Evolutionary conservation across 495 filamentous ascomycete genomes (phyloP).

Genomic region (Penicillium manginii): DNA sequence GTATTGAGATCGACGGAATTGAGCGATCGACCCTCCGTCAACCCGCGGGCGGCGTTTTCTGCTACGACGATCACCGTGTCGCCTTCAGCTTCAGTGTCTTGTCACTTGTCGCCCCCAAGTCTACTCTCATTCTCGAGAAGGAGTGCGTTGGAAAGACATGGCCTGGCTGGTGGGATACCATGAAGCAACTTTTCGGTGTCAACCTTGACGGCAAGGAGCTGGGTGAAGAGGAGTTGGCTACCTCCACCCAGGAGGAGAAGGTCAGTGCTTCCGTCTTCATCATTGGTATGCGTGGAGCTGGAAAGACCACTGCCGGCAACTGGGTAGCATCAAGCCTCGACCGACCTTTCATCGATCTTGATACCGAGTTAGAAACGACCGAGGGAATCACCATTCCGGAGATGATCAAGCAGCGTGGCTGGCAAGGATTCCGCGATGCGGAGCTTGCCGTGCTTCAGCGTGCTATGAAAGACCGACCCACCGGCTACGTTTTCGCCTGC

Average conservation of each 20-base stretch:
- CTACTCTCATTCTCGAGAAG: slow-evolving; percentile 80
- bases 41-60: slow-evolving; percentile 74
- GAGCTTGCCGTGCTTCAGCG: slow-evolving; percentile 77
- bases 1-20: slow-evolving; percentile 81
- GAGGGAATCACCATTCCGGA: slow-evolving; percentile 79
- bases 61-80: slow-evolving; percentile 97
- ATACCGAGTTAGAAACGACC: slow-evolving; percentile 77
- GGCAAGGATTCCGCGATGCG: slow-evolving; percentile 84
- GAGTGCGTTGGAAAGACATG: slow-evolving; percentile 99
- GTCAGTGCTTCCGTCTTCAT: slow-evolving; percentile 75
- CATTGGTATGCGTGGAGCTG: slow-evolving; percentile 96
- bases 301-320: slow-evolving; percentile 89
- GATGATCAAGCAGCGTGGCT: slow-evolving; percentile 76
- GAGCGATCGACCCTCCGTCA: slow-evolving; percentile 61
- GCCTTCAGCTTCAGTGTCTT: slow-evolving; percentile 99
- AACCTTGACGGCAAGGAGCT: slow-evolving; percentile 73
- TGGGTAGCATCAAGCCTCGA: slow-evolving; percentile 78
- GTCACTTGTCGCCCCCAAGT: slow-evolving; percentile 70
- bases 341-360: slow-evolving; percentile 82
- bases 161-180: slow-evolving; percentile 97
- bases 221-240: slow-evolving; percentile 40
- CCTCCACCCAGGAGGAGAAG: slow-evolving; percentile 36
- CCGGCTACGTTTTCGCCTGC: slow-evolving; percentile 84
- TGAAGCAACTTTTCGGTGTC: slow-evolving; percentile 75
- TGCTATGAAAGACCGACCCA: slow-evolving; percentile 72